These are phyloP conservation scores for Digitaria exilis DNA, from an alignment of 202 grass and related monocot species.

Conservation along the genomic window DNA sequence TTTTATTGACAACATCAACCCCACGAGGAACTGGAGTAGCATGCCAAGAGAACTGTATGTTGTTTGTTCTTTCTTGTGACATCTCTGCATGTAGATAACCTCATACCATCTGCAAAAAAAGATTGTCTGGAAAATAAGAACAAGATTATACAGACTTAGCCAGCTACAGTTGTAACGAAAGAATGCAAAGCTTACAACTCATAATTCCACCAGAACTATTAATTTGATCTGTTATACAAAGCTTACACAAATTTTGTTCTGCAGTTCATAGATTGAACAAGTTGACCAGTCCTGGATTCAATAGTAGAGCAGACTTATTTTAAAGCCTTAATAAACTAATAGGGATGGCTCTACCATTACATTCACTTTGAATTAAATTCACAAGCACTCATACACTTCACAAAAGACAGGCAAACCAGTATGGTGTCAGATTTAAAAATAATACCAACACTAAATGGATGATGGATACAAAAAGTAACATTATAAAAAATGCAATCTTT, in stretches of 20 bases:
- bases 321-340: background rate
- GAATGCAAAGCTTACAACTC: background rate
- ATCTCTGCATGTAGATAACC: too few relatives aligned
- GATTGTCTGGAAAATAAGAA: background rate
- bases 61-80: background rate
- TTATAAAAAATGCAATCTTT: background rate
- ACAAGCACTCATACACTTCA: background rate
- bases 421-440: background rate
- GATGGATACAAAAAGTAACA: background rate
- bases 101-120: background rate
- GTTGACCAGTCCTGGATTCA: background rate
- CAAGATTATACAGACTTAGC: background rate
- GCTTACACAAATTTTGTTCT: background rate
- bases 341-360: background rate
- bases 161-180: background rate
- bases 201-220: background rate
- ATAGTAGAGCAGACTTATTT: background rate
- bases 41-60: background rate
- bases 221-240: background rate
- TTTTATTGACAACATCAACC: conserved; percentile 66
- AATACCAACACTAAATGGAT: background rate
- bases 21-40: conserved; percentile 60
- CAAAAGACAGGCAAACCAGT: background rate
- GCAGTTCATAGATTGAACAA: background rate
- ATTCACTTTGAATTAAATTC: too few relatives aligned